phyloP scores from a whole-genome alignment of 495 filamentous ascomycete species.

The Penicillium paradoxum region DNA sequence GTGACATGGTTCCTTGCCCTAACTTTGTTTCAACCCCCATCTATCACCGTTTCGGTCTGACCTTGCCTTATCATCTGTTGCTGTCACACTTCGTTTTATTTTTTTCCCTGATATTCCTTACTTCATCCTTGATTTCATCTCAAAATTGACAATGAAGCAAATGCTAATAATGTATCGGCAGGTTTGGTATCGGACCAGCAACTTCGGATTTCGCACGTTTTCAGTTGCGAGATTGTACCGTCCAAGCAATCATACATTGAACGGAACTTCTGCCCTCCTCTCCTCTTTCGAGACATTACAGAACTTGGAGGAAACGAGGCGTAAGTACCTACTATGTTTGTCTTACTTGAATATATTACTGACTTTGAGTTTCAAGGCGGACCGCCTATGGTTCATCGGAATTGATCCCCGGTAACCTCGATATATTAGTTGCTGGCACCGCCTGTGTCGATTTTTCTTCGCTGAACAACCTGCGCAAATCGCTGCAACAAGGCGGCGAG shows the following conservation, averaged over 20 bases:
- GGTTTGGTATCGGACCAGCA: constrained; percentile 9
- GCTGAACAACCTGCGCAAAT: constrained; percentile 35
- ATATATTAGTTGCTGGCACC: constrained; percentile 71
- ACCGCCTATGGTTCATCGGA: constrained; percentile 65
- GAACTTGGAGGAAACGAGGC: constrained; percentile 53
- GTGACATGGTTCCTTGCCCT: constrained; percentile 1
- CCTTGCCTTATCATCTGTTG: neutral
- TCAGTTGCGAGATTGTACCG: constrained; percentile 73
- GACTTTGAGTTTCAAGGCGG: constrained; percentile 42
- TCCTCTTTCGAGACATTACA: constrained; percentile 65
- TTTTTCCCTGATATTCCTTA: neutral
- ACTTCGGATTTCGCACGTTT: constrained; percentile 53
- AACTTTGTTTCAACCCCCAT: neutral
- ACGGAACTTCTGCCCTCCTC: constrained; percentile 59
- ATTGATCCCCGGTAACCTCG: constrained; percentile 54
- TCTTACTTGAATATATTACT: constrained; percentile 2
- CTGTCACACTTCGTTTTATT: neutral
- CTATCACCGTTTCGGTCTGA: neutral
- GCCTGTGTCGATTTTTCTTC: constrained; percentile 69
- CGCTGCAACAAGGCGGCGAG: constrained; percentile 53
- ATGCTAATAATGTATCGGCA: constrained; percentile 11
- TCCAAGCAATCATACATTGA: constrained; percentile 80
- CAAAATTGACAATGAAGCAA: neutral
- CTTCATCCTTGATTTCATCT: neutral
- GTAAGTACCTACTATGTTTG: constrained; percentile 43